Evolutionary conservation across 1,284 basidiomycete species (phyloP).

Genomic region (Meira nashicola): DNA sequence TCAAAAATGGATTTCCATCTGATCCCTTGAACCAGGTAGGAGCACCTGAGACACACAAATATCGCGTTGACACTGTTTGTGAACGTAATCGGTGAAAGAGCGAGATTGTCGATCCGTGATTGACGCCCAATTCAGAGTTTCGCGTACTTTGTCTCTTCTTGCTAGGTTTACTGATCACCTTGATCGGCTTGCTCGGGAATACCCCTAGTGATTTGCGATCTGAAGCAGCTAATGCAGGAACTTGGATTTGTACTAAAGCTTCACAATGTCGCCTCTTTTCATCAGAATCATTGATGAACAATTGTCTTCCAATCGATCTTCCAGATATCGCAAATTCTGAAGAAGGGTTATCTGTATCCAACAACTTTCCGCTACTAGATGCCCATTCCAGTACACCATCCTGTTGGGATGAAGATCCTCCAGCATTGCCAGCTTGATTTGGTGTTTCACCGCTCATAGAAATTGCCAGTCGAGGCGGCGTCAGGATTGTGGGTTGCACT

Average conservation of each 20-base stretch:
- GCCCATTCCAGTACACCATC: slow-evolving; percentile 80
- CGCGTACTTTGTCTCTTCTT: slow-evolving; percentile 83
- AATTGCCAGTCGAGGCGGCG: slow-evolving; percentile 76
- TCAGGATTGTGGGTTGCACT: slow-evolving; percentile 63
- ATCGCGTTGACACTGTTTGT: slow-evolving; percentile 67
- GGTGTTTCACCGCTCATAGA: slow-evolving; percentile 84
- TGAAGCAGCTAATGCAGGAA: slow-evolving; percentile 63
- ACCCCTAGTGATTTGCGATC: slow-evolving; percentile 64
- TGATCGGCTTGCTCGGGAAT: slow-evolving; percentile 88
- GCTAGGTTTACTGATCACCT: slow-evolving; percentile 68
- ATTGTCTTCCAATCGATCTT: slow-evolving; percentile 80
- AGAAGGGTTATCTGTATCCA: slow-evolving; percentile 66
- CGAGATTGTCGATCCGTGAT: slow-evolving; percentile 90
- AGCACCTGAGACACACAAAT: slow-evolving; percentile 86
- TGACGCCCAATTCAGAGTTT: slow-evolving; percentile 85
- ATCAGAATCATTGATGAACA: slow-evolving; percentile 77
- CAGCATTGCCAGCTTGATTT: slow-evolving; percentile 57
- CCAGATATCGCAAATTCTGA: slow-evolving; percentile 56
- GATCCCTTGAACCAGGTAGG: slow-evolving; percentile 53
- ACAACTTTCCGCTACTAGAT: slow-evolving; percentile 70
- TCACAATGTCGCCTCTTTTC: slow-evolving; percentile 44
- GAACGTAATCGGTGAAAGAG: slow-evolving; percentile 89
- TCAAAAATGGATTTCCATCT: slow-evolving; percentile 41
- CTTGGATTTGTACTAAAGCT: slow-evolving; percentile 63
- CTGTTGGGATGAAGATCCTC: neutral